Percentiles rank a stretch among this genome's conserved stretches.
These are phyloP conservation scores for Postia placenta DNA, from an alignment of 768 basidiomycete genomes.

Conservation along the genomic window DNA sequence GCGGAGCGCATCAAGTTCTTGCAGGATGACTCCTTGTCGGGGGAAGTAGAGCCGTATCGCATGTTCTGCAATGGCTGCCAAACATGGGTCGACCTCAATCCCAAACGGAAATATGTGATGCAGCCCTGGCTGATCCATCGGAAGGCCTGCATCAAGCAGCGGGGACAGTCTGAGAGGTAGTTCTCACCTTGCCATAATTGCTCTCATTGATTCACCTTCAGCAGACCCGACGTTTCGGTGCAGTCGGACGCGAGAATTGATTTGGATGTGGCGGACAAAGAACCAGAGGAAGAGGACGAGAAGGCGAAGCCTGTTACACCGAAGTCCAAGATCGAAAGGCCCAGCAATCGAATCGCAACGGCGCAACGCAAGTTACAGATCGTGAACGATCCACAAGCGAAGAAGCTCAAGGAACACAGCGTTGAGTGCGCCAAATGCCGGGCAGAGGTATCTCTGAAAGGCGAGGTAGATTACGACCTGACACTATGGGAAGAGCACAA, in stretches of 20 bases:
- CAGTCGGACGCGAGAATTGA: neutral
- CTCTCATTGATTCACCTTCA: too few relatives aligned
- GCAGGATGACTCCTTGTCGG: conserved; percentile 54
- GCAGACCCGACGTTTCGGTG: neutral
- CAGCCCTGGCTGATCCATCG: conserved; percentile 59
- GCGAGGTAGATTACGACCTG: conserved; percentile 53
- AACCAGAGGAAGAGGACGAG: conserved; percentile 19
- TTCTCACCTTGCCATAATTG: too few relatives aligned
- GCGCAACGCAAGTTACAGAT: conserved; percentile 57
- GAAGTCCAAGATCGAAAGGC: conserved; percentile 42
- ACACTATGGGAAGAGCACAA: conserved; percentile 63
- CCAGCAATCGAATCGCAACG: conserved; percentile 52
- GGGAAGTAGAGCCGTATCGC: conserved; percentile 47
- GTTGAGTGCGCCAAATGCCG: conserved; percentile 52
- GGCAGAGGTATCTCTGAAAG: conserved; percentile 35
- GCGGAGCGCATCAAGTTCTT: conserved; percentile 59
- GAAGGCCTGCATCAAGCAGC: conserved; percentile 42
- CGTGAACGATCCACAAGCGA: conserved; percentile 60
- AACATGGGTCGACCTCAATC: conserved; percentile 50
- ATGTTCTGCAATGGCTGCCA: conserved; percentile 57
- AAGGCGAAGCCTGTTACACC: conserved; percentile 35
- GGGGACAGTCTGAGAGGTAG: conserved; percentile 6
- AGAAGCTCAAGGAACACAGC: conserved; percentile 35
- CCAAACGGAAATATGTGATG: conserved; percentile 50
- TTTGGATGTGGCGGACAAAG: conserved; percentile 14